Evolutionary conservation across 495 filamentous ascomycete genomes (phyloP).

Genomic region (Talaromyces stipitatus): DNA sequence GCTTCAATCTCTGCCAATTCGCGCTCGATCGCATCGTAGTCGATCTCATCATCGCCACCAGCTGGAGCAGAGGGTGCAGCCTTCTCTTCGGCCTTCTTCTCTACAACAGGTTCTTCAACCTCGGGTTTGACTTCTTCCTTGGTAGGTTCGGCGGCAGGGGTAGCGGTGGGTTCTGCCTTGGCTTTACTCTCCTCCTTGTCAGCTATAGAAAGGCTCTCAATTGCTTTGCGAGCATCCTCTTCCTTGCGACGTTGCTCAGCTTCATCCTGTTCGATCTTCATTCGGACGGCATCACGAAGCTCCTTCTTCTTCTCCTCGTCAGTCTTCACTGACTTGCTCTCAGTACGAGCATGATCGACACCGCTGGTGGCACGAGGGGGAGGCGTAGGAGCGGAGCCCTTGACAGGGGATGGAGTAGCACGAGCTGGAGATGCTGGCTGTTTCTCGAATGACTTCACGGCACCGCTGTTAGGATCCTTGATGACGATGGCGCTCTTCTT

Average conservation of each 20-base stretch:
- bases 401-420: conserved; percentile 49
- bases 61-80: conserved; percentile 24
- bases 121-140: conserved; percentile 11
- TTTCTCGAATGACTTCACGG: conserved; percentile 51
- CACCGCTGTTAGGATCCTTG: conserved; percentile 68
- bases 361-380: conserved; percentile 46
- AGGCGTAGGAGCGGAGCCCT: conserved; percentile 58
- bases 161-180: conserved; percentile 18
- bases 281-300: conserved; percentile 58
- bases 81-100: conserved; percentile 33
- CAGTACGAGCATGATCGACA: conserved; percentile 49
- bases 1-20: conserved; percentile 49
- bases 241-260: conserved; percentile 45
- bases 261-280: conserved; percentile 49
- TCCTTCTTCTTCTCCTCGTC: conserved; percentile 65
- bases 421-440: conserved; percentile 46
- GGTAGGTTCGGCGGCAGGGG: neutral
- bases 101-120: neutral
- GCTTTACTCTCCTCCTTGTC: conserved; percentile 34
- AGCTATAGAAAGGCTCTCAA: conserved; percentile 16
- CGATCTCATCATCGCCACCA: conserved; percentile 39
- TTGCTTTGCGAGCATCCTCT: conserved; percentile 13
- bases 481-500: conserved; percentile 70
- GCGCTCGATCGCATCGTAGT: conserved; percentile 43
- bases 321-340: conserved; percentile 55